Evolutionary conservation across 2,329 filamentous ascomycete species (phyloP).

Genomic region (Colletotrichum camelliae): DNA sequence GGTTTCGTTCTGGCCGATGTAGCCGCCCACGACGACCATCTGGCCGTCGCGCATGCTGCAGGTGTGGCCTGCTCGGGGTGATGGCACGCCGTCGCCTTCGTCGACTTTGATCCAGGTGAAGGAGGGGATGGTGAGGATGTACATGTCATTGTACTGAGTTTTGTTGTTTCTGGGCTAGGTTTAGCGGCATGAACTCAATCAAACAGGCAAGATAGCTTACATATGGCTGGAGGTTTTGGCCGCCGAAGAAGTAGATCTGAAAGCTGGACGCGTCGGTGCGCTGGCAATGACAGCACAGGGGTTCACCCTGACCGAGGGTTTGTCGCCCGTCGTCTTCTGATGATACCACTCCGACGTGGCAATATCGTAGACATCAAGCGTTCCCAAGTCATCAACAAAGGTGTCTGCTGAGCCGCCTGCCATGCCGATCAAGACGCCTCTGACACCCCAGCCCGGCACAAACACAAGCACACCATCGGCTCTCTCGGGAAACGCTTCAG

Average conservation of each 20-base stretch:
- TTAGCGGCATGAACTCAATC: not conserved
- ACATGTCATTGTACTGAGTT: constrained; percentile 73
- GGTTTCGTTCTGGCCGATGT: constrained; percentile 62
- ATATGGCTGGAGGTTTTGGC: constrained; percentile 73
- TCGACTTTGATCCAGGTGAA: constrained; percentile 75
- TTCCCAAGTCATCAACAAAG: constrained; percentile 61
- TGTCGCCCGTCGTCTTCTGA: constrained; percentile 69
- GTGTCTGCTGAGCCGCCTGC: constrained; percentile 73
- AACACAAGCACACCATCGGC: constrained; percentile 78
- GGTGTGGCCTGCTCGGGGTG: constrained; percentile 69
- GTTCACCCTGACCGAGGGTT: constrained; percentile 71
- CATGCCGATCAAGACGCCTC: constrained; percentile 74
- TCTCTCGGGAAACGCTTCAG: constrained; percentile 67
- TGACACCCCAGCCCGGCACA: constrained; percentile 74
- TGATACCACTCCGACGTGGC: constrained; percentile 75
- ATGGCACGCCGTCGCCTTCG: constrained; percentile 57
- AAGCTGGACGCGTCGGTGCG: constrained; percentile 74
- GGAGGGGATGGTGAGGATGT: constrained; percentile 74
- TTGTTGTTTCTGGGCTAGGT: constrained; percentile 41
- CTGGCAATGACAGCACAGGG: constrained; percentile 73
- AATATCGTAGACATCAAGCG: constrained; percentile 78
- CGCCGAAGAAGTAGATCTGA: constrained; percentile 80
- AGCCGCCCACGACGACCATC: constrained; percentile 74
- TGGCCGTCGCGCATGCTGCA: constrained; percentile 75
- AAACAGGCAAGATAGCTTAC: constrained; percentile 35